These are phyloP conservation scores for Chalciporus pseudorubinellus DNA, from an alignment of 768 basidiomycete genomes.

Conservation along the genomic window DNA sequence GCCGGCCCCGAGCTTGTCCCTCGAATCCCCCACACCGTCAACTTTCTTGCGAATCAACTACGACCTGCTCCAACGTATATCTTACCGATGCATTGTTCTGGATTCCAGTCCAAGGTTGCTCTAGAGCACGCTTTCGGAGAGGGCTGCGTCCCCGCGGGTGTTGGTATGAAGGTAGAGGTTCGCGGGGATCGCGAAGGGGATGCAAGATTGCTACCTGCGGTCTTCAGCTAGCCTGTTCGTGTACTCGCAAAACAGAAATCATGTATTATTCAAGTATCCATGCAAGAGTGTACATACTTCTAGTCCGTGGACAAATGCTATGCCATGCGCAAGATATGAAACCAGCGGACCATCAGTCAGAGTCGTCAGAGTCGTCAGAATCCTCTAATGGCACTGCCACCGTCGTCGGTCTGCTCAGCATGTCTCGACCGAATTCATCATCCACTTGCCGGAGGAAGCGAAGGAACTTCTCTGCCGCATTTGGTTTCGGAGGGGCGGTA, in stretches of 20 bases:
- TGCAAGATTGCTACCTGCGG: slow-evolving; percentile 21
- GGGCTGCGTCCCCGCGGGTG: slow-evolving; percentile 74
- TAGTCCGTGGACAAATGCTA: background rate
- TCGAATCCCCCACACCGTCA: slow-evolving; percentile 66
- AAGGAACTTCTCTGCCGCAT: slow-evolving; percentile 48
- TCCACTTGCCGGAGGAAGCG: slow-evolving; percentile 50
- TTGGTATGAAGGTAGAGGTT: slow-evolving; percentile 64
- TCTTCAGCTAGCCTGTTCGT: slow-evolving; percentile 16
- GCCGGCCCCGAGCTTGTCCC: slow-evolving; percentile 62
- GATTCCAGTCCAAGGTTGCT: slow-evolving; percentile 72
- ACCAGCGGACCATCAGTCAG: background rate
- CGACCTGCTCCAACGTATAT: slow-evolving; percentile 64
- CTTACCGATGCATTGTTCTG: slow-evolving; percentile 84
- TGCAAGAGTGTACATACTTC: too few species aligned
- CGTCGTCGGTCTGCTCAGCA: background rate
- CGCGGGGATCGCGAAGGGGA: slow-evolving; percentile 47
- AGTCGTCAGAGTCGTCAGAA: background rate
- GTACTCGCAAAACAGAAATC: background rate
- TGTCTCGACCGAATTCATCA: slow-evolving; percentile 34
- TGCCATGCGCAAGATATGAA: background rate
- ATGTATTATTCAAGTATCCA: too few species aligned
- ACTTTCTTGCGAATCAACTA: slow-evolving; percentile 63
- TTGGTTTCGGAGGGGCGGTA: slow-evolving; percentile 39
- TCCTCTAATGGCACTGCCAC: background rate
- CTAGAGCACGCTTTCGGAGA: slow-evolving; percentile 69